These are phyloP conservation scores for Fusarium sp. DNA, from an alignment of 2,329 filamentous ascomycete species.

Conservation along the genomic window DNA sequence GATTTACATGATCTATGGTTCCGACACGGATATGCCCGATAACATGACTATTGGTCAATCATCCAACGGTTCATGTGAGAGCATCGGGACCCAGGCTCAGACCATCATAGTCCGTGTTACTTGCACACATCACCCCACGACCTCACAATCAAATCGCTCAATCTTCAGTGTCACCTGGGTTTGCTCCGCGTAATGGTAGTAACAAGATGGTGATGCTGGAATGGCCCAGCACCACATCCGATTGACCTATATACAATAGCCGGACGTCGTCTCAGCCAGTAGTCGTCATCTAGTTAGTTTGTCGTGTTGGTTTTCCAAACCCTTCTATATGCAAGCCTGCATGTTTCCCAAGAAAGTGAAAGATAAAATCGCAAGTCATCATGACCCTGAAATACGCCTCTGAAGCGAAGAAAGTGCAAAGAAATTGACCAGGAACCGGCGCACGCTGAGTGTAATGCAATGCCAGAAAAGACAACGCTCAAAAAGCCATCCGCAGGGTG, in stretches of 20 bases:
- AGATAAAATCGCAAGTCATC: conserved; percentile 51
- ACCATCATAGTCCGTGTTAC: background rate
- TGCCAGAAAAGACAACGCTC: conserved; percentile 45
- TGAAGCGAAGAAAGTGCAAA: conserved; percentile 48
- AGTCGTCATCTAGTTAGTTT: conserved; percentile 49
- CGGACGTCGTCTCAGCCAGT: conserved; percentile 41
- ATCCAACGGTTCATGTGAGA: background rate
- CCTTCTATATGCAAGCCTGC: conserved; percentile 56
- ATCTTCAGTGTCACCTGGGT: background rate
- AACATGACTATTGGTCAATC: background rate
- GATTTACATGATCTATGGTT: background rate
- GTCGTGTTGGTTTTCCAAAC: conserved; percentile 50
- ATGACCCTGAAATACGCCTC: conserved; percentile 51
- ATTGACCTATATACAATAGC: conserved; percentile 52
- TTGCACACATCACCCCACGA: background rate
- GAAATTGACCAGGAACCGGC: conserved; percentile 45
- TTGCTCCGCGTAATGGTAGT: conserved; percentile 15
- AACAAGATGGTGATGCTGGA: conserved; percentile 42
- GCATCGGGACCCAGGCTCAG: background rate
- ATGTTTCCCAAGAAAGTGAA: conserved; percentile 45
- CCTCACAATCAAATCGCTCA: background rate
- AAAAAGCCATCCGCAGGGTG: conserved; percentile 24
- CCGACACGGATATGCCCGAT: background rate
- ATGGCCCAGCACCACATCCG: conserved; percentile 43
- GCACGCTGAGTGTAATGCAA: conserved; percentile 50